Evolutionary conservation across 495 filamentous ascomycete genomes (phyloP).

Genomic region (Niebla homalea): DNA sequence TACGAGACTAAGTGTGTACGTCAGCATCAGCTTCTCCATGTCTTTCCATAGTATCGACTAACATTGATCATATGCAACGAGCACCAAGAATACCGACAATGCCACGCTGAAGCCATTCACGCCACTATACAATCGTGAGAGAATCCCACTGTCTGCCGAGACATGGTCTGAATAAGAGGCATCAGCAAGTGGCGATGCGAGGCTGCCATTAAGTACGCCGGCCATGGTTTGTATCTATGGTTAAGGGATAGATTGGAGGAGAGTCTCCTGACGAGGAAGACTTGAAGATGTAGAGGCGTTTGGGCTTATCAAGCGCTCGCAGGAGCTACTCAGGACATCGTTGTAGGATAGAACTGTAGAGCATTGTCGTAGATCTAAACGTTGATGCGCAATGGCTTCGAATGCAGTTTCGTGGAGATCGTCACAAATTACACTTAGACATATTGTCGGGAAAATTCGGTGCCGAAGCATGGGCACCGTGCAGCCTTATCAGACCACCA

Average conservation of each 20-base stretch:
- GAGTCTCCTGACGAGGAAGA: no score
- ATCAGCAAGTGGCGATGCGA: slow-evolving; percentile 64
- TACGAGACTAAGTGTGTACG: slow-evolving; percentile 54
- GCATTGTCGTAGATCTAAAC: no score
- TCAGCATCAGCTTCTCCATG: background rate
- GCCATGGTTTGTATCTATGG: slow-evolving; percentile 34
- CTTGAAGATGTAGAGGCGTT: no score
- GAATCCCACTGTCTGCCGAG: slow-evolving; percentile 25
- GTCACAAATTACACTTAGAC: no score
- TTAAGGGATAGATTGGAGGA: no score
- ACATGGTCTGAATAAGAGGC: slow-evolving; percentile 36
- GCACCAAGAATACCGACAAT: slow-evolving; percentile 50
- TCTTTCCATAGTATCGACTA: slow-evolving; percentile 21
- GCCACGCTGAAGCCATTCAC: slow-evolving; percentile 50
- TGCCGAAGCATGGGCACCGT: no score
- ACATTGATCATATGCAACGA: slow-evolving; percentile 81
- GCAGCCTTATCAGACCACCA: no score
- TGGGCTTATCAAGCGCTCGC: no score
- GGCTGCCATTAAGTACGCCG: slow-evolving; percentile 48
- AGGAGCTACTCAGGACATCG: no score
- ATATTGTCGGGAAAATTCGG: no score
- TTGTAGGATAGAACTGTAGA: background rate
- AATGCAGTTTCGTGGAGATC: no score
- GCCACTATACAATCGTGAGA: slow-evolving; percentile 37
- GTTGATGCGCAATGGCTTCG: no score